Percentiles rank a stretch among this genome's conserved stretches.
phyloP scores from a whole-genome alignment of 805 yeast species.

The Maudiozyma saulgeensis region DNA sequence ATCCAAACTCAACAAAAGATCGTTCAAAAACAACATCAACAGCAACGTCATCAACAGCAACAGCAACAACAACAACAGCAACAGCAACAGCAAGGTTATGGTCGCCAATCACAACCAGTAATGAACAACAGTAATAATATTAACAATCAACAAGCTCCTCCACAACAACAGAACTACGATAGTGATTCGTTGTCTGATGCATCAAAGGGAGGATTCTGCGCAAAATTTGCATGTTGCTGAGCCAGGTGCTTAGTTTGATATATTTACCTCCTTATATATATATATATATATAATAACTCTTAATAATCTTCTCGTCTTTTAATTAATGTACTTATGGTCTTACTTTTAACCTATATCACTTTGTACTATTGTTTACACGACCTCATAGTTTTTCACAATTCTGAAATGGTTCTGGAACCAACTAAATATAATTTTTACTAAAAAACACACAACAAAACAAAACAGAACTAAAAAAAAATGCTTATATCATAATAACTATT shows the following conservation, averaged over 20 bases:
- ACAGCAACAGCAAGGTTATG: slow-evolving; percentile 7
- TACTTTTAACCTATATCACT: too few relatives aligned
- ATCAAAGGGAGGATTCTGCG: slow-evolving; percentile 26
- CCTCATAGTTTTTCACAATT: too few relatives aligned
- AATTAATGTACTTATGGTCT: too few relatives aligned
- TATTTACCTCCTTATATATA: background rate
- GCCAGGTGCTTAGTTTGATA: background rate
- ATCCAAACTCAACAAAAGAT: slow-evolving; percentile 30
- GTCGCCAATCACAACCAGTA: slow-evolving; percentile 12
- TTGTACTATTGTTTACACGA: too few relatives aligned
- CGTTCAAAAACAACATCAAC: slow-evolving; percentile 23
- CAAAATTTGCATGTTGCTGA: slow-evolving; percentile 29
- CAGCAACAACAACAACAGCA: slow-evolving; percentile 5
- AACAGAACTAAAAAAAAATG: too few relatives aligned
- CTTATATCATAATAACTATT: too few relatives aligned
- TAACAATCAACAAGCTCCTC: background rate
- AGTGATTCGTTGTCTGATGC: slow-evolving; percentile 12
- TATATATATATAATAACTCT: background rate
- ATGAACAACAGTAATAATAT: slow-evolving; percentile 7
- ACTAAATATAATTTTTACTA: too few relatives aligned
- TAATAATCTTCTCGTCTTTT: background rate
- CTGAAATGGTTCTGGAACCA: too few relatives aligned
- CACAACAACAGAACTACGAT: slow-evolving; percentile 4
- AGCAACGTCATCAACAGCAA: slow-evolving; percentile 7
- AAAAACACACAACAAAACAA: too few relatives aligned